These are phyloP conservation scores for Globisporangium polare DNA, from an alignment of 352 stramenopile genomes.

Conservation along the genomic window DNA sequence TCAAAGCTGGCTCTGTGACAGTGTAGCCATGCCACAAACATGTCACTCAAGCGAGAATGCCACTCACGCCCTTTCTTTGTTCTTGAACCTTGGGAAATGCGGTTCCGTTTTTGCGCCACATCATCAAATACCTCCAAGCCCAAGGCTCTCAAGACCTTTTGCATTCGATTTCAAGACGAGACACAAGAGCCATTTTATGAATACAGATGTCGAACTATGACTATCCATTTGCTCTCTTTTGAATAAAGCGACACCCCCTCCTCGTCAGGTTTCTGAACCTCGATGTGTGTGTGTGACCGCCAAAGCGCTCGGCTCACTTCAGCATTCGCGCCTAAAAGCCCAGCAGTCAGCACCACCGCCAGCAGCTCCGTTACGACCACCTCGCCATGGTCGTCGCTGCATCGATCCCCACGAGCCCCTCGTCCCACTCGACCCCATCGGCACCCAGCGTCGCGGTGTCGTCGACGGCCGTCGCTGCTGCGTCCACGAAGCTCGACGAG, in stretches of 20 bases:
- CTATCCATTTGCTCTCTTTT: too few species aligned
- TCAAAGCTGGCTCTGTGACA: too few species aligned
- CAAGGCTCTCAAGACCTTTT: too few species aligned
- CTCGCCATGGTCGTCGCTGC: constrained; percentile 6
- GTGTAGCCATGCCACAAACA: constrained; percentile 1
- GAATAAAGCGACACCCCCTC: too few species aligned
- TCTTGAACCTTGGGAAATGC: too few species aligned
- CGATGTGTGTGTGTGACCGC: background rate
- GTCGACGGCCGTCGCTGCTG: background rate
- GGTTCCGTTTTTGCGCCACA: too few species aligned
- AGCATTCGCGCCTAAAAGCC: constrained; percentile 8
- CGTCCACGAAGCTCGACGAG: constrained; percentile 18
- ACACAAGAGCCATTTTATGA: too few species aligned
- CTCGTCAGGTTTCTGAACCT: constrained; percentile 1
- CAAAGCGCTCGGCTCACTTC: constrained; percentile 6
- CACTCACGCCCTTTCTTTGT: too few species aligned
- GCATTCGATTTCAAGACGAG: too few species aligned
- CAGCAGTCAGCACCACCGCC: background rate
- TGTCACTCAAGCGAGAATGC: too few species aligned
- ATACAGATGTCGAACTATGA: too few species aligned
- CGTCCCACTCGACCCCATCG: background rate
- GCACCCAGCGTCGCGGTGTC: background rate
- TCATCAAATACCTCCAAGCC: too few species aligned
- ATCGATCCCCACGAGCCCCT: constrained; percentile 5
- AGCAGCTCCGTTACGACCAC: background rate